Conservation (phyloP, 2,329 filamentous ascomycete genomes). For the Pseudomassariella vexata region DNA sequence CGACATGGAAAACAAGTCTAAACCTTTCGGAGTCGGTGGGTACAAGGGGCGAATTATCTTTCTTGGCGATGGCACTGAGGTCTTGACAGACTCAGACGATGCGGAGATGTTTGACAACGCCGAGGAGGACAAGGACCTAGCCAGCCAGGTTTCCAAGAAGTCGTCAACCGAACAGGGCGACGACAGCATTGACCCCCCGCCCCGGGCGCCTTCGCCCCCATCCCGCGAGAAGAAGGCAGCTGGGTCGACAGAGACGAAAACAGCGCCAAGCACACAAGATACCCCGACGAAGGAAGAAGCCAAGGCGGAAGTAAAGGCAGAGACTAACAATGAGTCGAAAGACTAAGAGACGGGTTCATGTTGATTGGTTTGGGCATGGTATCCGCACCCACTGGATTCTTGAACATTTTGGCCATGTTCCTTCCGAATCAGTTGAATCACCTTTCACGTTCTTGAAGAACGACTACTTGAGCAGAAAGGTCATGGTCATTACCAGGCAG, state of each 20-base stretch:
- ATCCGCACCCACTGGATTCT: slow-evolving; percentile 7
- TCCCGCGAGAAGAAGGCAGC: slow-evolving; percentile 22
- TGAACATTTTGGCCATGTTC: slow-evolving; percentile 4
- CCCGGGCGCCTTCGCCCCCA: slow-evolving; percentile 25
- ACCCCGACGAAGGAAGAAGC: slow-evolving; percentile 15
- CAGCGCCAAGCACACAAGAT: slow-evolving; percentile 17
- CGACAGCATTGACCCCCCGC: slow-evolving; percentile 21
- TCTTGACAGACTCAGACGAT: slow-evolving; percentile 82
- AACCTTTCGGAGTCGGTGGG: slow-evolving; percentile 60
- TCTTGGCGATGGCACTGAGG: slow-evolving; percentile 90
- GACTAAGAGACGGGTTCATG: slow-evolving; percentile 13
- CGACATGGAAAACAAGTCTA: slow-evolving; percentile 60
- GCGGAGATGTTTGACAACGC: slow-evolving; percentile 87
- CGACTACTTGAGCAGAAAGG: slow-evolving; percentile 2
- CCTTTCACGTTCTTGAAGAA: slow-evolving; percentile 1
- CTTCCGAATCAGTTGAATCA: slow-evolving; percentile 2
- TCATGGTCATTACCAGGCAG: slow-evolving; percentile 2
- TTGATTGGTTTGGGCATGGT: slow-evolving; percentile 5
- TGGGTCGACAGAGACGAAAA: slow-evolving; percentile 14
- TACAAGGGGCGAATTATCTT: slow-evolving; percentile 86
- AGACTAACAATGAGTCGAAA: slow-evolving; percentile 16
- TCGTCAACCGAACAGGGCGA: slow-evolving; percentile 20
- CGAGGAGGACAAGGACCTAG: slow-evolving; percentile 81
- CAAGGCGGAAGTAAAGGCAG: slow-evolving; percentile 20
- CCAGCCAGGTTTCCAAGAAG: slow-evolving; percentile 73